These are phyloP conservation scores for Corynascus novoguineensis DNA, from an alignment of 495 filamentous ascomycete species.

Conservation along the genomic window DNA sequence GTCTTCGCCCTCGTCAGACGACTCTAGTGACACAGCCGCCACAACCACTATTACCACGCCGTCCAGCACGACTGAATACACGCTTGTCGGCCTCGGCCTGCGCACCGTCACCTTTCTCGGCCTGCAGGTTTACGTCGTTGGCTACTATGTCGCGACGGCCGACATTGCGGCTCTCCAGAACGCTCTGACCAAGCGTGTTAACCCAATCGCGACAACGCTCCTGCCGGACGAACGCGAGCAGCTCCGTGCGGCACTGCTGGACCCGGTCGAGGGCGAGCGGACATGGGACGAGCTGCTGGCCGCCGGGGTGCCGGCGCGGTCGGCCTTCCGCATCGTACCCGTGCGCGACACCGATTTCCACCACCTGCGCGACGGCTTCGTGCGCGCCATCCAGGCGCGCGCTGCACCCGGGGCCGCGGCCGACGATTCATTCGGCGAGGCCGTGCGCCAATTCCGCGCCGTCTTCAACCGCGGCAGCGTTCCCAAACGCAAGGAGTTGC, in stretches of 20 bases:
- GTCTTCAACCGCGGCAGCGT: conserved; percentile 72
- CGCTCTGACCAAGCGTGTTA: conserved; percentile 45
- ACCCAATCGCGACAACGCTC: conserved; percentile 70
- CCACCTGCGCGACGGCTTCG: conserved; percentile 86
- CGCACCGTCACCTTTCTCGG: conserved; percentile 82
- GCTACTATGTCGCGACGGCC: conserved; percentile 75
- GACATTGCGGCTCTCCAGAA: conserved; percentile 58
- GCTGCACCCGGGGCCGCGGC: conserved; percentile 42
- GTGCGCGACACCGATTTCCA: conserved; percentile 85
- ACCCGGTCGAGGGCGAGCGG: conserved; percentile 58
- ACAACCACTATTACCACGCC: conserved; percentile 15
- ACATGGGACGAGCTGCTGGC: conserved; percentile 69
- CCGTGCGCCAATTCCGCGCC: conserved; percentile 68
- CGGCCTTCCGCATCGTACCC: conserved; percentile 72
- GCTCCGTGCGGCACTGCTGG: conserved; percentile 61
- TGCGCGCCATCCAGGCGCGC: conserved; percentile 72
- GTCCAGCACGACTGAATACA: conserved; percentile 57
- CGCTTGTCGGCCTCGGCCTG: conserved; percentile 78
- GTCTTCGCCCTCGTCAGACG: conserved; percentile 20
- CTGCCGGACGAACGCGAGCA: conserved; percentile 71
- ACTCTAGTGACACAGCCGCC: conserved; percentile 14
- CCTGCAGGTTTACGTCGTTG: conserved; percentile 94
- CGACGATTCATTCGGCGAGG: conserved; percentile 63
- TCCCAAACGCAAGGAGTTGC: conserved; percentile 65
- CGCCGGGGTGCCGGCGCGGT: conserved; percentile 55